phyloP scores from a whole-genome alignment of 192 early-diverging fungal genomes.

The Coemansia sp. region DNA sequence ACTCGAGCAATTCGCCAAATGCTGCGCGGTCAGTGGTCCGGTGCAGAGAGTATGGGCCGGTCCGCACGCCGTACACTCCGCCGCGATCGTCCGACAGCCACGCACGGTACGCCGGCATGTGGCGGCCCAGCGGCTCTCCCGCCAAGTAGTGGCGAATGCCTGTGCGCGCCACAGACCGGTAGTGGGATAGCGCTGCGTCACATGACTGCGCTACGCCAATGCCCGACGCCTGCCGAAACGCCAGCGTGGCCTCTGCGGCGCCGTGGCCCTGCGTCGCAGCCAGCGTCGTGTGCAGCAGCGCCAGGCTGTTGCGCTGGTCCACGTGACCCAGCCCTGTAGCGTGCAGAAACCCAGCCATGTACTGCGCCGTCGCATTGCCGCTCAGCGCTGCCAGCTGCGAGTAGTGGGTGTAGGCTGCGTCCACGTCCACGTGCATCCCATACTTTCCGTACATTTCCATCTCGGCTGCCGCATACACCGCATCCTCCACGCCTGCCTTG shows the following conservation, averaged over 20 bases:
- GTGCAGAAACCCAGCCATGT: conserved; percentile 87
- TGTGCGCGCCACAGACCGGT: conserved; percentile 75
- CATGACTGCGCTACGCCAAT: conserved; percentile 80
- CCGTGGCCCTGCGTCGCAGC: conserved; percentile 73
- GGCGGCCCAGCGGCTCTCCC: conserved; percentile 82
- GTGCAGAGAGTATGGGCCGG: conserved; percentile 50
- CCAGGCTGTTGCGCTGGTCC: conserved; percentile 47
- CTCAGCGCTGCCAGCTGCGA: conserved; percentile 56
- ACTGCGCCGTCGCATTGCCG: conserved; percentile 82
- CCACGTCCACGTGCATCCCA: conserved; percentile 56
- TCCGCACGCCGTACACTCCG: conserved; percentile 83
- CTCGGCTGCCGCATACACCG: conserved; percentile 59
- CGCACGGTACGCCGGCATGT: conserved; percentile 62
- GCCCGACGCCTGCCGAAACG: conserved; percentile 77
- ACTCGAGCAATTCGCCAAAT: conserved; percentile 75
- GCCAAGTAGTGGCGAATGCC: conserved; percentile 62
- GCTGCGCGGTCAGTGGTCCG: conserved; percentile 52
- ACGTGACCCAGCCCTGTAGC: conserved; percentile 77
- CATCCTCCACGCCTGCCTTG: neutral
- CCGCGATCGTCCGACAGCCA: conserved; percentile 74
- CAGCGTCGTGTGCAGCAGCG: conserved; percentile 75
- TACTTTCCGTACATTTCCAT: conserved; percentile 72
- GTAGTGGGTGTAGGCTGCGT: no score
- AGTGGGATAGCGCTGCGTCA: conserved; percentile 72
- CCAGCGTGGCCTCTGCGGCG: conserved; percentile 78